A percentile compares a stretch with the other conserved stretches of the same genome.
phyloP scores from a whole-genome alignment of 1,284 basidiomycete species.

The Microbotryum saponariae region DNA sequence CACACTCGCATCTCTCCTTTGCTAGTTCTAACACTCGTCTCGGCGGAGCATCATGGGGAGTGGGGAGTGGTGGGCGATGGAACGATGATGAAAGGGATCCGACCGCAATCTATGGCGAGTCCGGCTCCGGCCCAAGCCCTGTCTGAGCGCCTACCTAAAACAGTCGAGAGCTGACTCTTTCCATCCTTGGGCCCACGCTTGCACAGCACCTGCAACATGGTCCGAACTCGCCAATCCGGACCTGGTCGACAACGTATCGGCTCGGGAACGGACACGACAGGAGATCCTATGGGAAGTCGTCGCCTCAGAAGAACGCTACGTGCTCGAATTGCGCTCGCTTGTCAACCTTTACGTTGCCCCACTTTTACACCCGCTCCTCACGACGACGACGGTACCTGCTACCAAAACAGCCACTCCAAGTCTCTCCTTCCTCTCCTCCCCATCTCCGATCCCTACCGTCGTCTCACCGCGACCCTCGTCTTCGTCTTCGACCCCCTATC shows the following conservation, averaged over 20 bases:
- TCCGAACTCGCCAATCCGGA: conserved; percentile 92
- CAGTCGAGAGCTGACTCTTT: too few species aligned
- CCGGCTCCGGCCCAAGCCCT: background rate
- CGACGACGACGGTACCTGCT: conserved; percentile 39
- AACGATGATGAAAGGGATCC: conserved; percentile 13
- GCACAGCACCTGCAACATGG: conserved; percentile 65
- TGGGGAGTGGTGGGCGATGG: background rate
- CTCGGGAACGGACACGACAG: conserved; percentile 86
- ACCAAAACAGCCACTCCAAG: conserved; percentile 45
- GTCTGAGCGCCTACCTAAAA: too few species aligned
- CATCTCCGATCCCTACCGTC: conserved; percentile 31
- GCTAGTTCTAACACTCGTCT: background rate
- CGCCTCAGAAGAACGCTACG: conserved; percentile 93
- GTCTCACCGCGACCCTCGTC: conserved; percentile 16
- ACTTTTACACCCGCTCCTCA: conserved; percentile 67
- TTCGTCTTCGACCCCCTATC: conserved; percentile 17
- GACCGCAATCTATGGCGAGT: conserved; percentile 22
- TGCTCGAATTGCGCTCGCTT: conserved; percentile 77
- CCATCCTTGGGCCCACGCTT: background rate
- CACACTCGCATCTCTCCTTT: background rate
- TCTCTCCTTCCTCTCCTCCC: conserved; percentile 29
- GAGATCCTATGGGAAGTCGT: conserved; percentile 98
- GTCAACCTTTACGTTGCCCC: conserved; percentile 88
- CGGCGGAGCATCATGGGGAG: background rate
- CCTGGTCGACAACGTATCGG: conserved; percentile 83